A percentile compares a stretch with the other conserved stretches of the same genome.
Evolutionary conservation across 2,329 filamentous ascomycete species (phyloP).

Genomic region (Aureobasidium leucospermi): DNA sequence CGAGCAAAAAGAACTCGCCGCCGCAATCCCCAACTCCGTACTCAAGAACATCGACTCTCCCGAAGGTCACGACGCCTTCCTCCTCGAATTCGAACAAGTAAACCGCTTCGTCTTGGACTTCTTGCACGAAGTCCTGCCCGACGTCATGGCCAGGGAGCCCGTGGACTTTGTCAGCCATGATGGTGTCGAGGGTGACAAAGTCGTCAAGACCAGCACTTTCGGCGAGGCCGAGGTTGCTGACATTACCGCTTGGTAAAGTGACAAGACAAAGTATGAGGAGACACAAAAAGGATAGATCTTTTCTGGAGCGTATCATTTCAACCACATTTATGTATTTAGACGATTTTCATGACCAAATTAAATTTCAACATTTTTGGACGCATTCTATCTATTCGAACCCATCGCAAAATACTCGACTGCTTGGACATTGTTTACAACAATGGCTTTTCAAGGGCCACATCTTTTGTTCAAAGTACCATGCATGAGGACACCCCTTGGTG

Average conservation of each 20-base stretch:
- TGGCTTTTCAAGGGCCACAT: no score
- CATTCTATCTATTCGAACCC: no score
- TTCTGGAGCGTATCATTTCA: no score
- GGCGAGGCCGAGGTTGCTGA: conserved; percentile 94
- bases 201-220: conserved; percentile 85
- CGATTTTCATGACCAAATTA: conserved; percentile 1
- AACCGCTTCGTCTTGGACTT: conserved; percentile 82
- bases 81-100: conserved; percentile 95
- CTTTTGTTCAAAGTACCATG: no score
- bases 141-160: conserved; percentile 65
- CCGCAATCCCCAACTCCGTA: conserved; percentile 67
- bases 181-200: conserved; percentile 42
- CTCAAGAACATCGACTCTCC: conserved; percentile 85
- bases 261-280: not conserved
- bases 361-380: not conserved
- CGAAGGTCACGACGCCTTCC: conserved; percentile 92
- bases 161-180: conserved; percentile 27
- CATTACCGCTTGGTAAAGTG: conserved; percentile 77
- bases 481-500: no score
- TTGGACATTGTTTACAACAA: no score
- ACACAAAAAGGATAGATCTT: no score
- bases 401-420: no score
- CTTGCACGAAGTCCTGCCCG: conserved; percentile 70
- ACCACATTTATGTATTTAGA: not conserved
- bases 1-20: conserved; percentile 87